Conservation (phyloP, 1,284 basidiomycete genomes). For the Ustilago xerochloae region DNA sequence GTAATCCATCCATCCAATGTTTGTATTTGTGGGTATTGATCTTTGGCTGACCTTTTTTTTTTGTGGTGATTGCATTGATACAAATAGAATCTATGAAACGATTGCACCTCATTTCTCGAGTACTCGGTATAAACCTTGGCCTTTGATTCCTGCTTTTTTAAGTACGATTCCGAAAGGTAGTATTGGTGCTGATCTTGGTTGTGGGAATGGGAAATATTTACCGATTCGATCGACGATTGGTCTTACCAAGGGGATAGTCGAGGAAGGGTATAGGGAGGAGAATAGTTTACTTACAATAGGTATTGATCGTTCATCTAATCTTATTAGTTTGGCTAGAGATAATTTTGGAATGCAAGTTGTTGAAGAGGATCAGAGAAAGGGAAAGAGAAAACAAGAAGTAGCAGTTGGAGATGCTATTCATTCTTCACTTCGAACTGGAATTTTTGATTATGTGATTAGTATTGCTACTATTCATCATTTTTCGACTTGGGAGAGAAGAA, state of each 20-base stretch:
- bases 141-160: slow-evolving; percentile 86
- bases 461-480: slow-evolving; percentile 68
- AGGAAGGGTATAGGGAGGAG: too few relatives aligned
- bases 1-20: slow-evolving; percentile 3
- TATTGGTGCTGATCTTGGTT: slow-evolving; percentile 92
- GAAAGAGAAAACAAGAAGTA: slow-evolving; percentile 52
- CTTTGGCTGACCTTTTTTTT: slow-evolving; percentile 6
- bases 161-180: slow-evolving; percentile 79
- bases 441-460: slow-evolving; percentile 64
- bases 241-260: too few relatives aligned
- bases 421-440: slow-evolving; percentile 45
- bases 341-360: slow-evolving; percentile 40
- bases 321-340: slow-evolving; percentile 50
- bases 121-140: slow-evolving; percentile 98
- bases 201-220: slow-evolving; percentile 97
- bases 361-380: not conserved
- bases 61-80: not conserved
- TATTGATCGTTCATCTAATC: slow-evolving; percentile 80
- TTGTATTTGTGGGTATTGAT: not conserved
- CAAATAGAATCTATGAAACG: slow-evolving; percentile 78
- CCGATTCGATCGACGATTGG: slow-evolving; percentile 57
- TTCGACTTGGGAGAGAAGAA: slow-evolving; percentile 56
- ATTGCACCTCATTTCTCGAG: slow-evolving; percentile 93
- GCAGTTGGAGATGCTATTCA: slow-evolving; percentile 62
- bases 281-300: slow-evolving; percentile 57